These are phyloP conservation scores for Polysphondylium violaceum DNA, from an alignment of 78 protist genomes.

Conservation along the genomic window DNA sequence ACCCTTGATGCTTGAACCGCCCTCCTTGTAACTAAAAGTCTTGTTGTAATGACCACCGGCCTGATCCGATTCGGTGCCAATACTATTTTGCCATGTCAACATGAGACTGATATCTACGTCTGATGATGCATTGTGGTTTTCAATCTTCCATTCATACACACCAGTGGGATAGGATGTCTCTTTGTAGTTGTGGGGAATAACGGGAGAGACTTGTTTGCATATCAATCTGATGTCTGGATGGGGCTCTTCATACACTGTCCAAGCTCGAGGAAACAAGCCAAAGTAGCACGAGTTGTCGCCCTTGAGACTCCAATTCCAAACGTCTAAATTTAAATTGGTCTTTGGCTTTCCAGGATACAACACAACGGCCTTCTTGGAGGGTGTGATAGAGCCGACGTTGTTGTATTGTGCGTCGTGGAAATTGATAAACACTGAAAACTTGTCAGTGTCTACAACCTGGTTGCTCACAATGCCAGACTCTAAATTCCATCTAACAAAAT, in stretches of 20 bases:
- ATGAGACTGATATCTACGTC: conserved; percentile 56
- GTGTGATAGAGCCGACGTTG: background rate
- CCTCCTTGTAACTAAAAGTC: background rate
- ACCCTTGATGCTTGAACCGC: conserved; percentile 19
- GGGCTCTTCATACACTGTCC: conserved; percentile 85
- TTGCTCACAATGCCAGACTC: conserved; percentile 14
- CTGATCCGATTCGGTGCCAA: conserved; percentile 40
- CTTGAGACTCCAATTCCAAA: conserved; percentile 73
- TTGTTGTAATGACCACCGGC: conserved; percentile 73
- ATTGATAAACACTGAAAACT: conserved; percentile 62
- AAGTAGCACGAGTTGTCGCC: conserved; percentile 59
- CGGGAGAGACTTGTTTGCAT: conserved; percentile 84
- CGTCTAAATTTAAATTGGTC: conserved; percentile 42
- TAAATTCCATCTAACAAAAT: conserved; percentile 73
- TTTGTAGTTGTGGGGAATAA: conserved; percentile 71
- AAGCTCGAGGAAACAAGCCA: conserved; percentile 79
- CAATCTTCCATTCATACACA: conserved; percentile 78
- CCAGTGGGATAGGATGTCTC: conserved; percentile 79
- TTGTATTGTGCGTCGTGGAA: background rate
- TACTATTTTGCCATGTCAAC: conserved; percentile 82
- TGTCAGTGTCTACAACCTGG: conserved; percentile 67
- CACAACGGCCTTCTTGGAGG: conserved; percentile 22
- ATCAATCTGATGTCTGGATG: conserved; percentile 68
- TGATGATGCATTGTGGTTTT: conserved; percentile 12
- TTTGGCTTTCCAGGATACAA: conserved; percentile 72